Conservation (phyloP, 805 yeast species). For the Kodamaea kakaduensis region DNA sequence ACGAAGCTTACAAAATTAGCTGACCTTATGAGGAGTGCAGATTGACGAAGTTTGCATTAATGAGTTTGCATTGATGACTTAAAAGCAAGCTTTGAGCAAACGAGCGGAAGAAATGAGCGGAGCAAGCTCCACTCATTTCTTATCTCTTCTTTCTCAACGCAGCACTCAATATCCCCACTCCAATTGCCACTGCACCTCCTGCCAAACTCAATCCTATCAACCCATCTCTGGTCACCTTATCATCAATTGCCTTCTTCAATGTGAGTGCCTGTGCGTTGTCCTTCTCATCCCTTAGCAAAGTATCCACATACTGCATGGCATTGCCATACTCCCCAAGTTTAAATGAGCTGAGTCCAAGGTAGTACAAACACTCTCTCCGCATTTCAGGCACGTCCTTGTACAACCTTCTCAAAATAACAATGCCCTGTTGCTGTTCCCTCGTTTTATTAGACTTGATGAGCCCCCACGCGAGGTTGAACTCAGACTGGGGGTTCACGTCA, state of each 20-base stretch:
- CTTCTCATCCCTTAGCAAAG: slow-evolving; percentile 75
- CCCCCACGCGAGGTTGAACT: slow-evolving; percentile 97
- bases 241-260: slow-evolving; percentile 74
- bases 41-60: too few species aligned
- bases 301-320: slow-evolving; percentile 81
- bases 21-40: too few species aligned
- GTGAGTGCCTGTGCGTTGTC: slow-evolving; percentile 72
- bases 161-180: slow-evolving; percentile 58
- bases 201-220: slow-evolving; percentile 83
- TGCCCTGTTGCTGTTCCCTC: slow-evolving; percentile 72
- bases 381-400: slow-evolving; percentile 77
- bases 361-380: slow-evolving; percentile 86
- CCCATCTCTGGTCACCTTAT: slow-evolving; percentile 81
- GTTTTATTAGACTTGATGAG: slow-evolving; percentile 65
- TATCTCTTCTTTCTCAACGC: slow-evolving; percentile 19
- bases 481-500: slow-evolving; percentile 72
- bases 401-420: slow-evolving; percentile 63
- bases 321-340: slow-evolving; percentile 84
- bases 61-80: too few species aligned
- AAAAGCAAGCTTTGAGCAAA: too few species aligned
- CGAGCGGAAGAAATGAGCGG: too few species aligned
- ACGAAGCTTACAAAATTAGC: too few species aligned
- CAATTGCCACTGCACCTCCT: slow-evolving; percentile 81
- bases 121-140: too few species aligned
- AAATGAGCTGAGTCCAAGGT: slow-evolving; percentile 80